phyloP scores from a whole-genome alignment of 805 yeast species.

The Kazachstania psychrophila region DNA sequence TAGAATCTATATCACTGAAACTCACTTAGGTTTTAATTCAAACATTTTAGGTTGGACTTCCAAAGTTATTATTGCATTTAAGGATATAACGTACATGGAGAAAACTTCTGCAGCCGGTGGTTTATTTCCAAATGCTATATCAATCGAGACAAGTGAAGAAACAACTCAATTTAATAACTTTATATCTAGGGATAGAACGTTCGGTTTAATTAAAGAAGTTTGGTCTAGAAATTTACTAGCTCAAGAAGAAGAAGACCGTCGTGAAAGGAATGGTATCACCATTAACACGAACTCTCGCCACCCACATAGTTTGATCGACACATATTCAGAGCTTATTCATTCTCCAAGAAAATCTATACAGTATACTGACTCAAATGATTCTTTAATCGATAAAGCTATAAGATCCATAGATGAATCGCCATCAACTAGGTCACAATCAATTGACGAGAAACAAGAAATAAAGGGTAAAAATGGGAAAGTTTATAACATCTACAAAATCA shows the following conservation, averaged over 20 bases:
- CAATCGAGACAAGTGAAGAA: slow-evolving; percentile 52
- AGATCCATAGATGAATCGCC: slow-evolving; percentile 38
- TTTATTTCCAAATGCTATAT: slow-evolving; percentile 82
- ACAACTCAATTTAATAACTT: slow-evolving; percentile 82
- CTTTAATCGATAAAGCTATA: slow-evolving; percentile 29
- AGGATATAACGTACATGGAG: slow-evolving; percentile 55
- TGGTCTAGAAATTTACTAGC: slow-evolving; percentile 43
- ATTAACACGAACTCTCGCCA: neutral
- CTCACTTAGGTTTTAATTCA: slow-evolving; percentile 76
- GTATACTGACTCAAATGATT: slow-evolving; percentile 12
- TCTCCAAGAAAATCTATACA: neutral
- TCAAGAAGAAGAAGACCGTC: slow-evolving; percentile 6
- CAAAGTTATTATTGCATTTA: slow-evolving; percentile 58
- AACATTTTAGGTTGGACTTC: slow-evolving; percentile 83
- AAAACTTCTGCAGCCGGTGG: slow-evolving; percentile 85
- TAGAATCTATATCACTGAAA: slow-evolving; percentile 69
- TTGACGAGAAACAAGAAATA: slow-evolving; percentile 20
- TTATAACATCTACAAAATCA: slow-evolving; percentile 12
- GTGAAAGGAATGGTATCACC: neutral
- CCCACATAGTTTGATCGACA: slow-evolving; percentile 2
- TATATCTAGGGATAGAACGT: slow-evolving; percentile 70
- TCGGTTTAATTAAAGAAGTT: slow-evolving; percentile 55
- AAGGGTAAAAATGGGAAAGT: slow-evolving; percentile 10
- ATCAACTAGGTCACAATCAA: slow-evolving; percentile 1
- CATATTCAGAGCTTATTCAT: slow-evolving; percentile 2